A percentile compares a stretch with the other conserved stretches of the same genome.
Conservation (phyloP, 2,329 filamentous ascomycete species). For the Aspergillus pseudoviridinutans region DNA sequence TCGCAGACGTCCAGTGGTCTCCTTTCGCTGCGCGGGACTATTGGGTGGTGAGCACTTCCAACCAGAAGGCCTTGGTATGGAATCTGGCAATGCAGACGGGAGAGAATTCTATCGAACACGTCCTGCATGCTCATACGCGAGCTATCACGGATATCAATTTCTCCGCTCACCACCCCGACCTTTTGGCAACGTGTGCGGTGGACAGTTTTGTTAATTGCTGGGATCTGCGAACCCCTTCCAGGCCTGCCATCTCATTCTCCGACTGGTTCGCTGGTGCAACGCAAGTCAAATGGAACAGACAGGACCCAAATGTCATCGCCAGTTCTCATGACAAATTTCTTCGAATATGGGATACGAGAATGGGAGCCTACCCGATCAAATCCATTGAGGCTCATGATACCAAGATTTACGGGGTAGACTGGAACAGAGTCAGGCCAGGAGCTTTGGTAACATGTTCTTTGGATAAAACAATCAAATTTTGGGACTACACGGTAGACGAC, state of each 20-base stretch:
- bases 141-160: constrained; percentile 97
- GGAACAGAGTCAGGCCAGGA: constrained; percentile 73
- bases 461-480: constrained; percentile 89
- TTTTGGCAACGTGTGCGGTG: constrained; percentile 84
- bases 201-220: constrained; percentile 92
- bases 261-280: constrained; percentile 93
- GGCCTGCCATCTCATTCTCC: constrained; percentile 75
- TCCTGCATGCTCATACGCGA: constrained; percentile 76
- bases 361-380: constrained; percentile 70
- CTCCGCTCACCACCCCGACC: constrained; percentile 84
- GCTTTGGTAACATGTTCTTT: constrained; percentile 83
- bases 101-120: constrained; percentile 82
- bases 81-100: constrained; percentile 70
- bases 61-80: constrained; percentile 92
- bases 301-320: constrained; percentile 79
- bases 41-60: constrained; percentile 91
- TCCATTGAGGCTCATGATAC: constrained; percentile 85
- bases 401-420: constrained; percentile 93
- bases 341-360: constrained; percentile 85
- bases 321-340: constrained; percentile 86
- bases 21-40: constrained; percentile 85
- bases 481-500: constrained; percentile 68
- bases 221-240: constrained; percentile 72
- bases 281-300: constrained; percentile 91
- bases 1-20: constrained; percentile 95